Evolutionary conservation across 345 rosid species (phyloP), one percentile per base, ranked within the genome.

Genomic region (Gossypium mustelinum): DNA sequence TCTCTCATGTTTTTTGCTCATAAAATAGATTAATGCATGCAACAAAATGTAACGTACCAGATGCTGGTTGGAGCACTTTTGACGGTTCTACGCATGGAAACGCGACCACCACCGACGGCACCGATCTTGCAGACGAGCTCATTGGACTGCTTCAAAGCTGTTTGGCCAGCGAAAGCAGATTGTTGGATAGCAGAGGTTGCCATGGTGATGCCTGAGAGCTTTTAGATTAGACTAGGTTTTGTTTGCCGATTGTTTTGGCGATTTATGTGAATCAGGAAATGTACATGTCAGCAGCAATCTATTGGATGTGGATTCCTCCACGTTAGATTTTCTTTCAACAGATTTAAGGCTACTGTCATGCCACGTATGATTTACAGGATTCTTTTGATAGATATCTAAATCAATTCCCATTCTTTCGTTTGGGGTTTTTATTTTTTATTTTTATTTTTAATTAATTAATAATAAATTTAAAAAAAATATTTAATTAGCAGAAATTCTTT

Each of bases 181-280:
- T 89, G 97, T 59, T 94, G 98, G 81, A 88, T 78, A 62, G 89
- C 93, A 56, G 94, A 89, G 72, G 97, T 86, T 73, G 98, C 97
- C 98, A 94, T 94, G 70, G 52, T 17, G 45, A 29, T 50, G 20
- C 17, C 7, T 24, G 16, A 25, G 34, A n/a, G 11, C 27, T 47
- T 20, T 55, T 22, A 13, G 2, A 13, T 11, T 29, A n/a, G 29
- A 7, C 11, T 78, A 3, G 65, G 34, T 3, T 22, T 24, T 58
- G 34, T 58, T 22, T 56, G 13, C 50, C 7, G 41, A 34, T 54
- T 8, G 22, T 54, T 54, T 24, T 7, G 11, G 24, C 18, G 82
- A 25, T 60, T 29, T 68, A 22, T 74, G 74, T 76, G 77, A 87
- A 82, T 90, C 50, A 85, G 87, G 87, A 78, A 59, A 85, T 86